Percentiles rank a stretch among this genome's conserved stretches.
These are phyloP conservation scores for Ceratocystis colombiana DNA, from an alignment of 2,329 filamentous ascomycete species.

Conservation along the genomic window DNA sequence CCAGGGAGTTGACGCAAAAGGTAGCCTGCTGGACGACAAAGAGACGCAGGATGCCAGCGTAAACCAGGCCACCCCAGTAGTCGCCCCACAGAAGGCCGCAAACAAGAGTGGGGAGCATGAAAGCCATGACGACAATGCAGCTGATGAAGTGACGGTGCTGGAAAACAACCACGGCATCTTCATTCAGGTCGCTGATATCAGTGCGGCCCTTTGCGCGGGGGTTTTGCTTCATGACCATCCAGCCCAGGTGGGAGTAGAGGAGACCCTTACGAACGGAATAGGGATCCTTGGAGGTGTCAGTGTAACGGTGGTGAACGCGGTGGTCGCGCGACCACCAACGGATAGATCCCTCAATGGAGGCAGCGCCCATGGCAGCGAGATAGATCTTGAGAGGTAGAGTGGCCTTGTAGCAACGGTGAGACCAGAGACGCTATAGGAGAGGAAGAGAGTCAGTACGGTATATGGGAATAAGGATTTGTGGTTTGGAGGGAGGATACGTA, in stretches of 20 bases:
- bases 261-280: slow-evolving; percentile 86
- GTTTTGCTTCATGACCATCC: slow-evolving; percentile 93
- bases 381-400: slow-evolving; percentile 67
- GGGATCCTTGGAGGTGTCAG: slow-evolving; percentile 84
- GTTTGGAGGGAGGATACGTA: slow-evolving; percentile 10
- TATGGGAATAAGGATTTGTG: not conserved
- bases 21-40: slow-evolving; percentile 88
- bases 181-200: slow-evolving; percentile 80
- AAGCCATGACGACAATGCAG: slow-evolving; percentile 64
- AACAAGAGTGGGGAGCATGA: slow-evolving; percentile 64
- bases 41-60: slow-evolving; percentile 74
- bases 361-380: slow-evolving; percentile 69
- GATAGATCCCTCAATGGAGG: slow-evolving; percentile 75
- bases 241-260: slow-evolving; percentile 67
- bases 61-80: slow-evolving; percentile 72
- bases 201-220: slow-evolving; percentile 79
- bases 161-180: slow-evolving; percentile 75
- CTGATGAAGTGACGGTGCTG: slow-evolving; percentile 82
- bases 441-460: not conserved
- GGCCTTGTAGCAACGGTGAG: slow-evolving; percentile 74
- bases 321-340: slow-evolving; percentile 85
- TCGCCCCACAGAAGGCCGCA: slow-evolving; percentile 72
- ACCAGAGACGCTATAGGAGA: slow-evolving; percentile 60
- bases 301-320: slow-evolving; percentile 81
- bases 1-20: slow-evolving; percentile 85